Percentiles rank a stretch among this genome's conserved stretches.
Conservation (phyloP, 2,329 filamentous ascomycete species). For the Cucurbitaria berberidis region DNA sequence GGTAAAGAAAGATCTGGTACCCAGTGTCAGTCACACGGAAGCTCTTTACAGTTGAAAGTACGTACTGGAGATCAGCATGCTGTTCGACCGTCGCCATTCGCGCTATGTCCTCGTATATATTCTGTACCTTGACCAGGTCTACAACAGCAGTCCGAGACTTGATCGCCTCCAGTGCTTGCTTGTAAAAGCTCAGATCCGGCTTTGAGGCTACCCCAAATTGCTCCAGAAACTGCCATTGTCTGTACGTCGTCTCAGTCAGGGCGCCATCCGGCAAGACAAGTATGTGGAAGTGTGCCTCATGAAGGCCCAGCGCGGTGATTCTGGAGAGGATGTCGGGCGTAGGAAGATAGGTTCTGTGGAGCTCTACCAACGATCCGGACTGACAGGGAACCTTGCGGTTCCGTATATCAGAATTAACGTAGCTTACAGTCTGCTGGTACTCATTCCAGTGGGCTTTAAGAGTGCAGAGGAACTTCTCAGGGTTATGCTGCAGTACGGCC, state of each 20-base stretch:
- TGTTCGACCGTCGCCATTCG: conserved; percentile 6
- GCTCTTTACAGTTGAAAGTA: not conserved
- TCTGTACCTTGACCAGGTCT: not conserved
- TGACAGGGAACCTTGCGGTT: conserved; percentile 10
- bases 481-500: conserved; percentile 3
- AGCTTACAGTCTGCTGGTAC: conserved; percentile 8
- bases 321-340: conserved; percentile 4
- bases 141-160: not conserved
- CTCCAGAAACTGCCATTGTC: conserved; percentile 22
- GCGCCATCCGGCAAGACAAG: conserved; percentile 4
- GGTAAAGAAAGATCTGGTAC: not conserved
- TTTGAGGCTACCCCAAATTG: conserved; percentile 13
- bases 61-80: not conserved
- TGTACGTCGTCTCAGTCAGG: conserved; percentile 1
- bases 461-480: conserved; percentile 14
- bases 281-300: conserved; percentile 4
- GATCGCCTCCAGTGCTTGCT: not conserved
- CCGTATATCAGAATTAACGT: not conserved
- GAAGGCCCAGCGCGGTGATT: not conserved
- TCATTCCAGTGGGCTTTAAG: conserved; percentile 22
- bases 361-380: not conserved
- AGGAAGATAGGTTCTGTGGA: conserved; percentile 16
- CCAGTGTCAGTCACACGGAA: not conserved
- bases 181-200: conserved; percentile 19
- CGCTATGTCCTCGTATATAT: conserved; percentile 6